Percentiles rank a stretch among this genome's conserved stretches.
Evolutionary conservation across 257 asterid species (phyloP).

Genomic region (Solanum appendiculatum): DNA sequence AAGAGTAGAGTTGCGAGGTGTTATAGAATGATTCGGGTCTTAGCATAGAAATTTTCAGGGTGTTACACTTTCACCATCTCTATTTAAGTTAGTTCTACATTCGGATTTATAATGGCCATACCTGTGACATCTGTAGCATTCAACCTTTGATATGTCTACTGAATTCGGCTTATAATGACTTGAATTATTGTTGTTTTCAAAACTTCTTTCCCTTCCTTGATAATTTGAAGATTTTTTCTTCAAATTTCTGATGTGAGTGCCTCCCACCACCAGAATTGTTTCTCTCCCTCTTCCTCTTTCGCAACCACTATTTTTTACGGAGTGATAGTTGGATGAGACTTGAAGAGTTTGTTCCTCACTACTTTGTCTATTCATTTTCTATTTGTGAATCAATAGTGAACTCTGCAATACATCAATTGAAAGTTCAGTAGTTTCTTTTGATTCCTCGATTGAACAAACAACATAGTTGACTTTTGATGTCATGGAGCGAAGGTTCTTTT

Average conservation of each 20-base stretch:
- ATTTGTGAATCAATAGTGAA: not conserved
- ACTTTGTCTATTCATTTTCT: not conserved
- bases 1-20: no score
- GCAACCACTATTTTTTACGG: not conserved
- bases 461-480: no score
- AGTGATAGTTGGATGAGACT: not conserved
- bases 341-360: not conserved
- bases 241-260: not conserved
- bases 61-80: no score
- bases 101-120: no score
- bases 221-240: not conserved
- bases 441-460: not conserved
- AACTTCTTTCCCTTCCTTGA: not conserved
- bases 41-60: no score
- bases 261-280: not conserved
- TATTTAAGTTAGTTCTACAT: no score
- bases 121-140: no score
- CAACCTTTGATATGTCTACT: not conserved
- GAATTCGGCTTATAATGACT: not conserved
- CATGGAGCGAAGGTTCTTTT: not conserved
- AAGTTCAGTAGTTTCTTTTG: not conserved
- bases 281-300: not conserved
- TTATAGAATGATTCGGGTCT: no score
- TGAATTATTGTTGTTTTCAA: not conserved
- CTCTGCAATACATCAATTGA: not conserved